These are phyloP conservation scores for Allium cepa DNA, from an alignment of 106 monocot species.

Conservation along the genomic window DNA sequence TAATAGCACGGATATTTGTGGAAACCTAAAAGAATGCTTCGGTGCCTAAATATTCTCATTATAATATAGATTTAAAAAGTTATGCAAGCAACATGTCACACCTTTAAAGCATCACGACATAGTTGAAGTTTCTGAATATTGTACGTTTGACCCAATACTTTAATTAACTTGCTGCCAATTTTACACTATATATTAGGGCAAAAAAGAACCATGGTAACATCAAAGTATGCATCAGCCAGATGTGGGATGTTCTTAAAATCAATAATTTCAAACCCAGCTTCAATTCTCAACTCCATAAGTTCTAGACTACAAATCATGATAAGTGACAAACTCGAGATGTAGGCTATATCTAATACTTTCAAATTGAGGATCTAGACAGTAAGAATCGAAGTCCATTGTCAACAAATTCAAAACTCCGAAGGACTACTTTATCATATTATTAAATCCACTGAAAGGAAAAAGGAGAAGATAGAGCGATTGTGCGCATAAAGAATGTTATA, in stretches of 20 bases:
- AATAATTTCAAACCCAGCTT: conserved; percentile 3
- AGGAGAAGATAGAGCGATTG: background rate
- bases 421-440: background rate
- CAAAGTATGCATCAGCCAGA: background rate
- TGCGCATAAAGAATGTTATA: background rate
- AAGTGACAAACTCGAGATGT: background rate
- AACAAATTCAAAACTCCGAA: background rate
- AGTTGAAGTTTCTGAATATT: conserved; percentile 4
- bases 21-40: no score
- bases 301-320: background rate
- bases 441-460: conserved; percentile 5
- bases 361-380: background rate
- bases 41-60: background rate
- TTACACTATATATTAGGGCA: background rate
- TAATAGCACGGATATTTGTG: no score
- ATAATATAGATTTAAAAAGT: background rate
- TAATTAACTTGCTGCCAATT: background rate
- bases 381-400: background rate
- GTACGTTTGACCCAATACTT: background rate
- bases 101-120: background rate
- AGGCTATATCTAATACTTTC: background rate
- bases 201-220: background rate
- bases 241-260: background rate
- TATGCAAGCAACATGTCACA: background rate
- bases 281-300: conserved; percentile 2